Evolutionary conservation across 352 stramenopile genomes (phyloP).

Genomic region (Globisporangium abappressorium): DNA sequence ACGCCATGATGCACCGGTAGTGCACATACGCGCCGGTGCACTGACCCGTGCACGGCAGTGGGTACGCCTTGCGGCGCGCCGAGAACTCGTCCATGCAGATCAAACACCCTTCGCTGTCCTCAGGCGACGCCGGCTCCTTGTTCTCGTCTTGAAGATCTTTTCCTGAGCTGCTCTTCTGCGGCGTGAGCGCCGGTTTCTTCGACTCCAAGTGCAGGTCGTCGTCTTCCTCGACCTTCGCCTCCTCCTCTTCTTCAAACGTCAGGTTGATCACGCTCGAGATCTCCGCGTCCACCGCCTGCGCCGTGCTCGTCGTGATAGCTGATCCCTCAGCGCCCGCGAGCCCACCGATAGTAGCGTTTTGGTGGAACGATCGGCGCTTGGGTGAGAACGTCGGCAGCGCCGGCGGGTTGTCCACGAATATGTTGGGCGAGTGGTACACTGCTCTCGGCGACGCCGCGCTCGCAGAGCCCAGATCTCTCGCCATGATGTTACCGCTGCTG

Average conservation of each 20-base stretch:
- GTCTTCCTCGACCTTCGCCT: constrained; percentile 30
- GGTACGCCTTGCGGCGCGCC: constrained; percentile 76
- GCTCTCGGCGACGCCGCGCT: constrained; percentile 40
- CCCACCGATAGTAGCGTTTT: background rate
- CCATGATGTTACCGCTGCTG: background rate
- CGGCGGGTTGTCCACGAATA: constrained; percentile 38
- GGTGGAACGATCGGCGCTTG: constrained; percentile 34
- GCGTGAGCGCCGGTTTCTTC: constrained; percentile 7
- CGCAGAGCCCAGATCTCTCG: background rate
- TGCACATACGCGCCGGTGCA: constrained; percentile 81
- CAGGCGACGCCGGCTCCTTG: constrained; percentile 11
- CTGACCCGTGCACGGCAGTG: constrained; percentile 72
- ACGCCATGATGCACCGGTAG: constrained; percentile 89
- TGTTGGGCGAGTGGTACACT: constrained; percentile 58
- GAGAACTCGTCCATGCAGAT: constrained; percentile 92
- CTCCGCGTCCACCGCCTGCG: constrained; percentile 21
- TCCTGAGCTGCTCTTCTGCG: constrained; percentile 8
- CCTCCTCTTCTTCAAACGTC: constrained; percentile 34
- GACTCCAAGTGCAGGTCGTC: constrained; percentile 21
- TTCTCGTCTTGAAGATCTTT: constrained; percentile 17
- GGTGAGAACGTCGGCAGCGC: constrained; percentile 59
- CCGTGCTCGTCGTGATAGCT: background rate
- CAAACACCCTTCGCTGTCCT: constrained; percentile 53
- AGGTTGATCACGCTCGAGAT: constrained; percentile 28
- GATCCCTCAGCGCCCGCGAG: background rate